Conservation (phyloP, 148 eudicot species). For the Selenicereus undatus region DNA sequence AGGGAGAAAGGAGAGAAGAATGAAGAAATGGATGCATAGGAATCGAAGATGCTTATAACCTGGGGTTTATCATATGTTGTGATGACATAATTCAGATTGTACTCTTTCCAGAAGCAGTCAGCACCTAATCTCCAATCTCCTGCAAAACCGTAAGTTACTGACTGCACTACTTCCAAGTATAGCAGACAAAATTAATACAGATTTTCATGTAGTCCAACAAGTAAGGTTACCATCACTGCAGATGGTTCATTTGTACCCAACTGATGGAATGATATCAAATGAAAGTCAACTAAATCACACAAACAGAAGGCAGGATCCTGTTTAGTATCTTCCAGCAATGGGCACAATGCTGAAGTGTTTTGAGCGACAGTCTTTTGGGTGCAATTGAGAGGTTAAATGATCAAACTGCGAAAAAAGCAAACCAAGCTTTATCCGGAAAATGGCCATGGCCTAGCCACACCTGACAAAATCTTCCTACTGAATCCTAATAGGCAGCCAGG, state of each 20-base stretch:
- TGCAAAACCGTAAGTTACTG: slow-evolving; percentile 1
- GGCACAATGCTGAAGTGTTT: too few relatives aligned
- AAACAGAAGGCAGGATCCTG: too few relatives aligned
- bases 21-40: neutral
- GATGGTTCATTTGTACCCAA: neutral
- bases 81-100: slow-evolving; percentile 68
- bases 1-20: too few relatives aligned
- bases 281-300: neutral
- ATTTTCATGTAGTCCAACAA: neutral
- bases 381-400: too few relatives aligned
- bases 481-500: too few relatives aligned
- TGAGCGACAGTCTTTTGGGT: too few relatives aligned
- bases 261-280: neutral
- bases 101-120: slow-evolving; percentile 59
- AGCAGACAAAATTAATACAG: neutral
- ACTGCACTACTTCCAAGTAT: neutral
- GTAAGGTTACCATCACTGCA: neutral
- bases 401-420: too few relatives aligned
- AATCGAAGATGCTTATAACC: slow-evolving; percentile 36
- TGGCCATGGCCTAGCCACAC: too few relatives aligned
- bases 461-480: too few relatives aligned
- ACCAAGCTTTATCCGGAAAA: too few relatives aligned
- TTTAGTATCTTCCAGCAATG: too few relatives aligned
- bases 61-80: slow-evolving; percentile 82
- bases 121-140: slow-evolving; percentile 79